phyloP scores from a whole-genome alignment of 768 basidiomycete genomes.

The Saitozyma podzolica region DNA sequence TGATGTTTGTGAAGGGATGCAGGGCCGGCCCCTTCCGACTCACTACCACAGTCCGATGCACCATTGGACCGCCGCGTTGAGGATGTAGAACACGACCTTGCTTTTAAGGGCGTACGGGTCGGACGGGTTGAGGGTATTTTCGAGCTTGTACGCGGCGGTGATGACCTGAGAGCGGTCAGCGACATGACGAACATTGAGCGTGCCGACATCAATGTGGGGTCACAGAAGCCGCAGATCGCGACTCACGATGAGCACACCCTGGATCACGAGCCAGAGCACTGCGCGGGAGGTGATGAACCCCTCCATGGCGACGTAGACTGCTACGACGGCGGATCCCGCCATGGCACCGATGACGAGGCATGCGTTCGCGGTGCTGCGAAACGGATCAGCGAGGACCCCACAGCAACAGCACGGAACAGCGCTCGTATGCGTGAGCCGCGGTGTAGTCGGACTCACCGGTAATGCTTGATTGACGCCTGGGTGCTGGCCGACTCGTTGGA shows the following conservation, averaged over 20 bases:
- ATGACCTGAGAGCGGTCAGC: background rate
- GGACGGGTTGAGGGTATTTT: background rate
- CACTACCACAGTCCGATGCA: background rate
- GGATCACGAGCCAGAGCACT: background rate
- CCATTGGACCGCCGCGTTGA: conserved; percentile 2
- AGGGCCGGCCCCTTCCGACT: background rate
- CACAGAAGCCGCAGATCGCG: background rate
- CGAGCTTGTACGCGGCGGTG: background rate
- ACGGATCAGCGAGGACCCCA: background rate
- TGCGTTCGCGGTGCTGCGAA: background rate
- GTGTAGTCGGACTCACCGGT: background rate
- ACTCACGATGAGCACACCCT: background rate
- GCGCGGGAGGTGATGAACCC: background rate
- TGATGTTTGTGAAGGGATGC: too few species aligned
- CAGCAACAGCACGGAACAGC: too few species aligned
- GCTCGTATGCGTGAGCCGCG: background rate
- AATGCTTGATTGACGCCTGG: background rate
- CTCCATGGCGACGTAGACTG: background rate
- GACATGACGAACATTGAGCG: too few species aligned
- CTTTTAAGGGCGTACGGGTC: background rate
- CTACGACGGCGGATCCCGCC: background rate
- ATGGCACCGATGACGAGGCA: background rate
- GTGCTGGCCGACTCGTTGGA: background rate
- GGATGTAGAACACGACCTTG: conserved; percentile 2
- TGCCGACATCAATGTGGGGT: too few species aligned